These are phyloP conservation scores for Conticribra weissflogii DNA, from an alignment of 108 stramenopile genomes.

Conservation along the genomic window DNA sequence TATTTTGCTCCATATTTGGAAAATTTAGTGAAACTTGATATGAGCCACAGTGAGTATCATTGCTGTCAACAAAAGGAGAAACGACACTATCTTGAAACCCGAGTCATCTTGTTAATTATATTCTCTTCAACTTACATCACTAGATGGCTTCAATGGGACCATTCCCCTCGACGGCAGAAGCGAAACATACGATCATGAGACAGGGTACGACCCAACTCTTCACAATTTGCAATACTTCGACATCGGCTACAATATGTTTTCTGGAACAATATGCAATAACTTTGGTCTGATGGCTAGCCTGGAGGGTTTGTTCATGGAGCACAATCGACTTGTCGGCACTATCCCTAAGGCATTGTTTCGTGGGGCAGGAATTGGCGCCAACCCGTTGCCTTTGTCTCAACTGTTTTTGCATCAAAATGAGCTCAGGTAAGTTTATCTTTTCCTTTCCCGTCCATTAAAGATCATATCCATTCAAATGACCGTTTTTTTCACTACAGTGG, in stretches of 20 bases:
- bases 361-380: conserved; percentile 30
- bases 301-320: conserved; percentile 41
- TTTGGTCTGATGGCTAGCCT: conserved; percentile 37
- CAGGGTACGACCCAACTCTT: conserved; percentile 23
- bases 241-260: conserved; percentile 37
- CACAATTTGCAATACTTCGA: conserved; percentile 47
- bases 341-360: conserved; percentile 48
- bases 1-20: conserved; percentile 26
- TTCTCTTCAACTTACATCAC: neutral
- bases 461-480: too few relatives aligned
- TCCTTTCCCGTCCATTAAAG: neutral
- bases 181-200: conserved; percentile 19
- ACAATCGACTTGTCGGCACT: conserved; percentile 49
- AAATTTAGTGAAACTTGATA: conserved; percentile 43
- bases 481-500: too few relatives aligned
- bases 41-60: conserved; percentile 28
- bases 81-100: neutral
- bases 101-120: neutral
- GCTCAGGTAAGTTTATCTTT: conserved; percentile 32
- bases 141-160: conserved; percentile 44
- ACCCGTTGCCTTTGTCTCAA: conserved; percentile 45
- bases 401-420: conserved; percentile 47
- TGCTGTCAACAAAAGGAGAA: neutral
- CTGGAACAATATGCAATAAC: conserved; percentile 52
- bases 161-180: conserved; percentile 45